A percentile compares a stretch with the other conserved stretches of the same genome.
phyloP scores from a whole-genome alignment of 805 yeast genomes.

The Middelhovenomyces tepae region DNA sequence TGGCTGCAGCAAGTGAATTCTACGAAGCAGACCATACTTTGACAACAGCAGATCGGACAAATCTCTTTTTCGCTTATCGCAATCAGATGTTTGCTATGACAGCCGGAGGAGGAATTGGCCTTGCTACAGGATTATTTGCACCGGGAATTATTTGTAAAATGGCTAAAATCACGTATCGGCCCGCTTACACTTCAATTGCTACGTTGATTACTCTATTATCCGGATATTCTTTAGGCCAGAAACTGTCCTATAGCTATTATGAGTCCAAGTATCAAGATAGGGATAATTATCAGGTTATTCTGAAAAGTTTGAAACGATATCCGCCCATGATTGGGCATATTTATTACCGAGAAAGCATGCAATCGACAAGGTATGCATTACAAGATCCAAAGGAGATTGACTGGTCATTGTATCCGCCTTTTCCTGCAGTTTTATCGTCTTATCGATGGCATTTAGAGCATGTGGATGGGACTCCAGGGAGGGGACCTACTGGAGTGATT shows the following conservation, averaged over 20 bases:
- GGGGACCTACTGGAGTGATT: no score
- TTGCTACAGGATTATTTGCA: slow-evolving; percentile 2
- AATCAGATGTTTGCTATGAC: slow-evolving; percentile 1
- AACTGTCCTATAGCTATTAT: slow-evolving; percentile 7
- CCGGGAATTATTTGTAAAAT: slow-evolving; percentile 1
- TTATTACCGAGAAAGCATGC: slow-evolving; percentile 13
- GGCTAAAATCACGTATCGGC: not conserved
- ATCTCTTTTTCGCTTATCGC: not conserved
- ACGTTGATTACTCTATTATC: not conserved
- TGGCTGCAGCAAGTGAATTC: slow-evolving; percentile 1
- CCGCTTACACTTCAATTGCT: not conserved
- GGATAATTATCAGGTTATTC: slow-evolving; percentile 8
- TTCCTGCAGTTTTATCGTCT: slow-evolving; percentile 10
- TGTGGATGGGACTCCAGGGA: not conserved
- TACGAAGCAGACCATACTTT: slow-evolving; percentile 2
- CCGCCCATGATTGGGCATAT: slow-evolving; percentile 17
- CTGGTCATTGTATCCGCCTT: slow-evolving; percentile 14
- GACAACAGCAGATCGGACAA: not conserved
- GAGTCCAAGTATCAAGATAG: slow-evolving; percentile 4
- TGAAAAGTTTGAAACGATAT: slow-evolving; percentile 8
- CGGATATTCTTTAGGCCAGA: slow-evolving; percentile 12
- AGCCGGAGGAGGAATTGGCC: slow-evolving; percentile 3
- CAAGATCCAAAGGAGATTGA: slow-evolving; percentile 15
- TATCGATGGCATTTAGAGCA: not conserved
- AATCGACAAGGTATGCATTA: slow-evolving; percentile 13